Evolutionary conservation across 2,329 filamentous ascomycete genomes (phyloP).

Genomic region (Alternaria brassicicola): DNA sequence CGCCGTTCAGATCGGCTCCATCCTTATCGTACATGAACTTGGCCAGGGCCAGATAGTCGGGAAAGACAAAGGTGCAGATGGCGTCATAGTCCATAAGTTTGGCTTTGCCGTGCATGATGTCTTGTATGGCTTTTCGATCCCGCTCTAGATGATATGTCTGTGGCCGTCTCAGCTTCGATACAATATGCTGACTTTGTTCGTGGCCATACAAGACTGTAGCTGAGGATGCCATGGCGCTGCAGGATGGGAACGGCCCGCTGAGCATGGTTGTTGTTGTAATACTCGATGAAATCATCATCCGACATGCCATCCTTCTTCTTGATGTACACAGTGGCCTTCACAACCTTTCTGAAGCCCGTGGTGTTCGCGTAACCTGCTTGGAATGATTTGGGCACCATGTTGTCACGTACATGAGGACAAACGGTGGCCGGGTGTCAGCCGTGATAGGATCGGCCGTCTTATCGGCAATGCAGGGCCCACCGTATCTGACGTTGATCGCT

Average conservation of each 20-base stretch:
- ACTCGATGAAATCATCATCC: conserved; percentile 53
- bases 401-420: conserved; percentile 22
- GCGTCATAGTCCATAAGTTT: conserved; percentile 54
- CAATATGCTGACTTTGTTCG: neutral
- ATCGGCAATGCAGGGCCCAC: conserved; percentile 11
- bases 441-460: conserved; percentile 5
- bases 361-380: conserved; percentile 55
- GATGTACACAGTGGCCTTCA: conserved; percentile 54
- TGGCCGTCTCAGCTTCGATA: conserved; percentile 8
- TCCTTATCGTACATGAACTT: conserved; percentile 56
- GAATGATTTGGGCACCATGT: conserved; percentile 53
- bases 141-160: conserved; percentile 55
- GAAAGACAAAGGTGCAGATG: conserved; percentile 57
- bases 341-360: conserved; percentile 54
- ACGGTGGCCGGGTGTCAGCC: conserved; percentile 6
- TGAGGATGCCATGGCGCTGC: conserved; percentile 52
- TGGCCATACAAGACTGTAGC: conserved; percentile 52
- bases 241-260: conserved; percentile 53
- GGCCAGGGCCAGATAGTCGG: conserved; percentile 54
- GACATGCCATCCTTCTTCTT: conserved; percentile 56
- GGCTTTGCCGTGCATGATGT: conserved; percentile 55
- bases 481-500: conserved; percentile 12
- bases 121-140: conserved; percentile 52
- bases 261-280: conserved; percentile 55
- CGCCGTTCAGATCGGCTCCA: conserved; percentile 47